These are phyloP conservation scores for Reutealis trisperma DNA, from an alignment of 345 rosid species.

Conservation along the genomic window DNA sequence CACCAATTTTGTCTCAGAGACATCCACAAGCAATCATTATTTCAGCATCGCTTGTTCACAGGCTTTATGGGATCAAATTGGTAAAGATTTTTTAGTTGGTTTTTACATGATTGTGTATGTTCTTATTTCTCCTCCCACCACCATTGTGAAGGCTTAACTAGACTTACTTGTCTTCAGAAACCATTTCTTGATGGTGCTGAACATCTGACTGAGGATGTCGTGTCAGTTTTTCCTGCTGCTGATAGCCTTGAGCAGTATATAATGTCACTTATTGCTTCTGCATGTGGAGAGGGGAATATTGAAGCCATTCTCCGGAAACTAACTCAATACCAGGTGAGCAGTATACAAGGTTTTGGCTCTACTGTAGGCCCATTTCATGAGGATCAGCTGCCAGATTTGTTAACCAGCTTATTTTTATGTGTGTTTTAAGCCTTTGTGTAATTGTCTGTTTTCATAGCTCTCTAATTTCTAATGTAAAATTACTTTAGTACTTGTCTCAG, in stretches of 20 bases:
- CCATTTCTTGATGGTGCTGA: constrained; percentile 88
- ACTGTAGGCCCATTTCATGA: background rate
- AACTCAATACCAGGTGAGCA: constrained; percentile 69
- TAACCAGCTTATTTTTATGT: background rate
- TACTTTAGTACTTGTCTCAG: background rate
- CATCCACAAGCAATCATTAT: constrained; percentile 74
- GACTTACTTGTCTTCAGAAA: constrained; percentile 58
- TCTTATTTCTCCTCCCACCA: background rate
- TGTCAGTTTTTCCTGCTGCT: constrained; percentile 87
- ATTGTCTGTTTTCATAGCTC: background rate
- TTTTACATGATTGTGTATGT: constrained; percentile 7
- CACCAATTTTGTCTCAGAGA: constrained; percentile 79
- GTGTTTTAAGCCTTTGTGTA: background rate
- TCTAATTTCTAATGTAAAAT: background rate
- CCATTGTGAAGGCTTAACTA: background rate
- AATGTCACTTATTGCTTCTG: constrained; percentile 58
- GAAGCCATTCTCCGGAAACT: constrained; percentile 70
- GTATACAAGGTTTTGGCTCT: background rate
- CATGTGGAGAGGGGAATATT: constrained; percentile 56
- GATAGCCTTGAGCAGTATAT: constrained; percentile 88
- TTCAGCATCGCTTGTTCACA: constrained; percentile 90
- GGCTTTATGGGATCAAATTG: constrained; percentile 81
- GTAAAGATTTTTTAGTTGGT: constrained; percentile 47
- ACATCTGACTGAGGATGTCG: constrained; percentile 89
- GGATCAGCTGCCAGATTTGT: background rate